These are phyloP conservation scores for Macadamia tetraphylla DNA, from an alignment of 164 flowering plant species.

Conservation along the genomic window DNA sequence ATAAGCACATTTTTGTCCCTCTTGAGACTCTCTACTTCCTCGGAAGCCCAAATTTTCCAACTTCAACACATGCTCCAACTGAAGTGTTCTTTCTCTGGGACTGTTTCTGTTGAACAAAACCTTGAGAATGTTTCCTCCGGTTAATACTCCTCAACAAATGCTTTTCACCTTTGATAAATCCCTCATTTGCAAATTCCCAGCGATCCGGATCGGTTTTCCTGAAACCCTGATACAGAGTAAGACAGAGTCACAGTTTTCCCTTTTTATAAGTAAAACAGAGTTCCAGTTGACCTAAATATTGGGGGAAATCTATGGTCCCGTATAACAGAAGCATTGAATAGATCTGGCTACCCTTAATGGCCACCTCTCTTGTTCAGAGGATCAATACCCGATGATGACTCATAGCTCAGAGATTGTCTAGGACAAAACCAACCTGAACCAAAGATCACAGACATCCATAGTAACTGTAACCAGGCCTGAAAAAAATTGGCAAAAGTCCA, in stretches of 20 bases:
- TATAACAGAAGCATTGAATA: background rate
- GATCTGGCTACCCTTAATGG: background rate
- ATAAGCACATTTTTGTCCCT: background rate
- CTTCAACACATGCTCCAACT: background rate
- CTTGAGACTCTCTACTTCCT: background rate
- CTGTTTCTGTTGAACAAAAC: background rate
- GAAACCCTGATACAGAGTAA: background rate
- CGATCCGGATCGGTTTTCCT: background rate
- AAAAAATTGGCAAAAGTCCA: too few species aligned
- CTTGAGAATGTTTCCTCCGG: background rate
- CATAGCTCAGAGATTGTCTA: too few species aligned
- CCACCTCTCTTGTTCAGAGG: too few species aligned
- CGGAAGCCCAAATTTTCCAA: background rate
- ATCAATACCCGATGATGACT: too few species aligned
- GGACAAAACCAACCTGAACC: too few species aligned
- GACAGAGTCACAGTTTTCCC: background rate
- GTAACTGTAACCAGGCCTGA: too few species aligned
- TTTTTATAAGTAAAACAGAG: too few species aligned
- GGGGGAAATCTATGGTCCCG: background rate
- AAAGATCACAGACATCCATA: too few species aligned
- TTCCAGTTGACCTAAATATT: too few species aligned
- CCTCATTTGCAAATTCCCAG: background rate
- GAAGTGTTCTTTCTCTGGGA: background rate
- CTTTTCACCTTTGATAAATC: background rate
- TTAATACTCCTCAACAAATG: background rate